Conservation (phyloP, 1,139 yeast genomes). For the Debaryomyces coudertii region DNA sequence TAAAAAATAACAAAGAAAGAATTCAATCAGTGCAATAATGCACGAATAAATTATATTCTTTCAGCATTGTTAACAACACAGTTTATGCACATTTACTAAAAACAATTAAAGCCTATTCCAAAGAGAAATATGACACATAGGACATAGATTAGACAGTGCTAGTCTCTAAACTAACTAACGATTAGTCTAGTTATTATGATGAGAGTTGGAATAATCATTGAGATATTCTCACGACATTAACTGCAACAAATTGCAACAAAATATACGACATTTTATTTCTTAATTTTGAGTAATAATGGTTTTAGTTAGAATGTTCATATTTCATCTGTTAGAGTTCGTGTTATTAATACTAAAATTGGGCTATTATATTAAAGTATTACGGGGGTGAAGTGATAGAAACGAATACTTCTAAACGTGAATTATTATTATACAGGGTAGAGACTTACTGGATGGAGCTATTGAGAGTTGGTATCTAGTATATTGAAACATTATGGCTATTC, state of each 20-base stretch:
- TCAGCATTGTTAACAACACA: too few species aligned
- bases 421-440: neutral
- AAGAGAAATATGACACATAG: too few species aligned
- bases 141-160: neutral
- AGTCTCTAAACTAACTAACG: neutral
- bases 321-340: neutral
- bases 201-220: neutral
- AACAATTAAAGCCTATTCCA: too few species aligned
- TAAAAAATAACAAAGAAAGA: too few species aligned
- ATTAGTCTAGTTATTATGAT: neutral
- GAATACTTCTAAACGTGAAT: neutral
- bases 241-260: conserved; percentile 5
- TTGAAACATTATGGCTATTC: conserved; percentile 3
- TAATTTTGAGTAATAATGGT: neutral
- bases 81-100: too few species aligned
- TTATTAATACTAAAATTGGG: neutral
- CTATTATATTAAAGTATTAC: neutral
- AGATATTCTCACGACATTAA: neutral
- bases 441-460: neutral
- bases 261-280: conserved; percentile 1
- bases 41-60: too few species aligned
- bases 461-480: neutral
- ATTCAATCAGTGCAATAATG: too few species aligned
- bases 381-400: neutral
- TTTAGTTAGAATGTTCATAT: neutral